Evolutionary conservation across 1,284 basidiomycete species (phyloP), one percentile per base, ranked within the genome.

Genomic region (Papiliotrema terrestris): DNA sequence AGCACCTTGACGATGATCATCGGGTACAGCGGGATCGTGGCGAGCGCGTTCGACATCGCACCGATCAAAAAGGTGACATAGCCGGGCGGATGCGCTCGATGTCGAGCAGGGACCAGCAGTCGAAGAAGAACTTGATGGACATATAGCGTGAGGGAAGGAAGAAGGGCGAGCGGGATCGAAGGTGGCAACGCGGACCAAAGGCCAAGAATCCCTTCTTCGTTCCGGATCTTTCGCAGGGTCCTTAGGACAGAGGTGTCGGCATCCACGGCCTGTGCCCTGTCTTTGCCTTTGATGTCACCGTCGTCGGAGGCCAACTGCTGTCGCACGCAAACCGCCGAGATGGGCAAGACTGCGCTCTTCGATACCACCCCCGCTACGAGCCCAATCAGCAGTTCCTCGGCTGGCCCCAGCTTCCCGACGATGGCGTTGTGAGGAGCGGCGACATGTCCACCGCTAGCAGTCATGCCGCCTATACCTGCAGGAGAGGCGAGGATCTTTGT

Each of bases 251-350:
- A 56, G 19, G 48, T 22, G 15, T 25, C 9, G 29, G 45, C 43
- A 38, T 45, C 25, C 36, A 19, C n/a, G 8, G 3, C 17, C 9
- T 3, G 3, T 13, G 19, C 5, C 5, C 39, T 5, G 17, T 8
- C 39, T 41, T 41, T 41, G 20, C 39, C 39, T 17, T 41, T 41
- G 5, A 17, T 17, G 5, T 55, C 52, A 19, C 47, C 39, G 5
- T 65, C 62, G 35, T 74, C 71, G 19, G 71, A 44, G 5, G 54
- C 64, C 8, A 79, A 73, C 63, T 80, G 79, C 56, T 78, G 74
- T 13, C 79, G 58, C 1, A 80, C 77, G 8, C 76, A 77, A 23
- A 80, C 75, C 50, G 78, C 78, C n/a, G 74, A 77, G 22, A 80
- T 66, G 1, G 80, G 80, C n/a, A 78, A 68, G 2, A 75, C 76